Evolutionary conservation across 441 rosid species (phyloP).

Genomic region (Brassica hybrid): DNA sequence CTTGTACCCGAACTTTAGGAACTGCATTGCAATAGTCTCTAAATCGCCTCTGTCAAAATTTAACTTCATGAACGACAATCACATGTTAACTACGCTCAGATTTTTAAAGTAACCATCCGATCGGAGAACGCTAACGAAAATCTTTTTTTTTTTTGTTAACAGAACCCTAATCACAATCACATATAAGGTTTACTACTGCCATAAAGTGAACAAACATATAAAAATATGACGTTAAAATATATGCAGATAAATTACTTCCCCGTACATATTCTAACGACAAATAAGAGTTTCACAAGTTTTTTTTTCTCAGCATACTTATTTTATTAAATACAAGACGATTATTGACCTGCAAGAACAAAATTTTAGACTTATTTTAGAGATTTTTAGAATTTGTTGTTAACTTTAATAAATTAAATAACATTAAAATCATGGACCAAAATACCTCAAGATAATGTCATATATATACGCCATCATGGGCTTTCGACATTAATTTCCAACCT

Average conservation of each 20-base stretch:
- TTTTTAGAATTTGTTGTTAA: background rate
- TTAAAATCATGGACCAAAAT: background rate
- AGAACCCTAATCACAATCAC: background rate
- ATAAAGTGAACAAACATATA: background rate
- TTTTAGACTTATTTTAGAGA: background rate
- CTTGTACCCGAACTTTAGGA: background rate
- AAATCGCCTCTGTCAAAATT: background rate
- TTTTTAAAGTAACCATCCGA: background rate
- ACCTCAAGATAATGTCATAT: background rate
- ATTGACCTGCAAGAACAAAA: background rate
- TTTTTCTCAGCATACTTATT: no score
- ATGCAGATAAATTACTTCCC: no score
- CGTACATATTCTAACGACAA: background rate
- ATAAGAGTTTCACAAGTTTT: no score
- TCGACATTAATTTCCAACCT: background rate
- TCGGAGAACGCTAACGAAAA: background rate
- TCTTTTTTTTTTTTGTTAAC: no score
- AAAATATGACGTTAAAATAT: background rate
- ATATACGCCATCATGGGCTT: background rate
- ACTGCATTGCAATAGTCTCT: background rate
- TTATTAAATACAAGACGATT: no score
- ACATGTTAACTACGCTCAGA: background rate
- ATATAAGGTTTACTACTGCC: background rate
- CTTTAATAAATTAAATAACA: background rate
- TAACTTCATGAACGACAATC: background rate